Percentiles rank a stretch among this genome's conserved stretches.
phyloP scores from a whole-genome alignment of 73 alveolate species.

The Uronychia binucleata region DNA sequence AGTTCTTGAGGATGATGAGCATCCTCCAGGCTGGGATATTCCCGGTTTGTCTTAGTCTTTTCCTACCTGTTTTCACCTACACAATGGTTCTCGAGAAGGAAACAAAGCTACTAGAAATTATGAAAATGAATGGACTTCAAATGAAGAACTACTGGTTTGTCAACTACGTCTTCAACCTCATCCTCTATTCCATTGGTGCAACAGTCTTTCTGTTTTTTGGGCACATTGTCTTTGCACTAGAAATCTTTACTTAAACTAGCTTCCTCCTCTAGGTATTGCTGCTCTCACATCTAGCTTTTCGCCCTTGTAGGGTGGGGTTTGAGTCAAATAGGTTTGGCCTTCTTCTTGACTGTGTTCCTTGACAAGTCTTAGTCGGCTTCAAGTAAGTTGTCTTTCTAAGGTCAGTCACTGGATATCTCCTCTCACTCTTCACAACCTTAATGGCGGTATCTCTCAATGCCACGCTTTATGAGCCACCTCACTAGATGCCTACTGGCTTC shows the following conservation, averaged over 20 bases:
- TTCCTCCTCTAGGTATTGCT: slow-evolving; percentile 13
- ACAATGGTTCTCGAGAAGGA: slow-evolving; percentile 94
- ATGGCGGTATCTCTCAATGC: slow-evolving; percentile 82
- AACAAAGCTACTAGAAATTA: slow-evolving; percentile 86
- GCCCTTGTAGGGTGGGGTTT: too few species aligned
- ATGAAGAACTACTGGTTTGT: slow-evolving; percentile 93
- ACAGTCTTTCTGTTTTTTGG: slow-evolving; percentile 73
- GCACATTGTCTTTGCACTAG: slow-evolving; percentile 56
- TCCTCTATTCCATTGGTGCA: slow-evolving; percentile 64
- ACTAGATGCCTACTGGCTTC: slow-evolving; percentile 76
- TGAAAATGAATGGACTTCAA: slow-evolving; percentile 96
- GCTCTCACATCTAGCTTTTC: too few species aligned
- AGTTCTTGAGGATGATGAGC: slow-evolving; percentile 76
- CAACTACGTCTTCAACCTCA: slow-evolving; percentile 65
- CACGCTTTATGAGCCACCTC: slow-evolving; percentile 89
- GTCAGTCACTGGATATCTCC: slow-evolving; percentile 87
- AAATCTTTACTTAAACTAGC: slow-evolving; percentile 74
- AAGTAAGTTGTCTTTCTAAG: background rate
- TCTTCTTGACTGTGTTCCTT: slow-evolving; percentile 91
- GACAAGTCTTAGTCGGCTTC: slow-evolving; percentile 92
- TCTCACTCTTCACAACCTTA: slow-evolving; percentile 83
- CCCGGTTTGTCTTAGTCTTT: slow-evolving; percentile 84
- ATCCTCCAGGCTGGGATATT: slow-evolving; percentile 79
- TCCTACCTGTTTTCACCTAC: slow-evolving; percentile 93
- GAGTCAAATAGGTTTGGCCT: slow-evolving; percentile 91